A percentile compares a stretch with the other conserved stretches of the same genome.
phyloP scores from a whole-genome alignment of 2,329 filamentous ascomycete species.

The Aspergillus sp. region DNA sequence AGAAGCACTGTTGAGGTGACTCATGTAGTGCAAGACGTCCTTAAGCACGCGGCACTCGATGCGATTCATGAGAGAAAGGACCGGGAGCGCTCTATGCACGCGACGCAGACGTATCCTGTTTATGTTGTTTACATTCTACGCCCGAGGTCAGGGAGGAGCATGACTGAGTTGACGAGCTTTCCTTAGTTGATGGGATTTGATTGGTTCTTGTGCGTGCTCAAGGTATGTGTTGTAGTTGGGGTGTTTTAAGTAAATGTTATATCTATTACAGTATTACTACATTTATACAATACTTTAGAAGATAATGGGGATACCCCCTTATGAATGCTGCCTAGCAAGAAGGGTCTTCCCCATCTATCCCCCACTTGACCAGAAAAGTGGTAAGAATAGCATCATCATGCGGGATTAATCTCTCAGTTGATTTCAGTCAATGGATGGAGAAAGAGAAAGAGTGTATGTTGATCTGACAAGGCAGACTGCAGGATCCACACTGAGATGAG shows the following conservation, averaged over 20 bases:
- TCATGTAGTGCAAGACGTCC: background rate
- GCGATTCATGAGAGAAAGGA: background rate
- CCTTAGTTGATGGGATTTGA: background rate
- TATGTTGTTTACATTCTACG: background rate
- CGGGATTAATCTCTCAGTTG: too few relatives aligned
- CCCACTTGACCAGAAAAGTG: too few relatives aligned
- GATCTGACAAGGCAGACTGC: conserved; percentile 7
- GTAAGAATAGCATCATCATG: too few relatives aligned
- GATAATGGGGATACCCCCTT: too few relatives aligned
- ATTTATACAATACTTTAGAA: too few relatives aligned
- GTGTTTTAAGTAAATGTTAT: too few relatives aligned
- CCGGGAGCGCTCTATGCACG: background rate
- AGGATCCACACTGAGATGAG: conserved; percentile 2
- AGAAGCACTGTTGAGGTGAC: background rate
- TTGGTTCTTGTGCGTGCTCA: background rate
- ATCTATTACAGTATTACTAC: too few relatives aligned
- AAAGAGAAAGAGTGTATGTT: too few relatives aligned
- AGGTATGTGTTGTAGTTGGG: too few relatives aligned
- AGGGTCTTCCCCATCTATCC: background rate
- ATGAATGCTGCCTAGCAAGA: background rate
- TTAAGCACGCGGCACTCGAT: background rate
- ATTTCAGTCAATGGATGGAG: too few relatives aligned
- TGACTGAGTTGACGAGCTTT: background rate
- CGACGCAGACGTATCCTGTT: background rate
- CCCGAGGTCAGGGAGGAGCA: background rate